These are phyloP conservation scores for Ascoidea rubescens DNA, from an alignment of 805 yeast genomes.

Conservation along the genomic window DNA sequence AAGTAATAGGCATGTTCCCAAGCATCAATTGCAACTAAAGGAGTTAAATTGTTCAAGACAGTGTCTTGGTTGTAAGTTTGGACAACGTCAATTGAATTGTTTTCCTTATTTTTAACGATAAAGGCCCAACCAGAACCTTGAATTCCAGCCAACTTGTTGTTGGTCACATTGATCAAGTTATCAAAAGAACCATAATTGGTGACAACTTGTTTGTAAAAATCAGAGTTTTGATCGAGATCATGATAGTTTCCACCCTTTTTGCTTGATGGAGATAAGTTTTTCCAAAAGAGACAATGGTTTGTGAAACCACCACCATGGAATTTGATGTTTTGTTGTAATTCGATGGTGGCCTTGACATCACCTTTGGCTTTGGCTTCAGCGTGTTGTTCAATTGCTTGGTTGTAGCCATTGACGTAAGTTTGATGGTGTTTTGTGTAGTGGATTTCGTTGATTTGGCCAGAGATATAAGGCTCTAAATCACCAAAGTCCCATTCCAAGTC, in stretches of 20 bases:
- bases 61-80: constrained; percentile 84
- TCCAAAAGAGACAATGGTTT: constrained; percentile 83
- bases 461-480: constrained; percentile 75
- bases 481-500: constrained; percentile 73
- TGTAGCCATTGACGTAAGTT: constrained; percentile 79
- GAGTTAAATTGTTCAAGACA: constrained; percentile 49
- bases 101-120: constrained; percentile 66
- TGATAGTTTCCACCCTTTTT: constrained; percentile 52
- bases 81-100: constrained; percentile 64
- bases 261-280: constrained; percentile 64
- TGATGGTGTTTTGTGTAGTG: constrained; percentile 90
- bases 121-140: constrained; percentile 98
- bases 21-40: constrained; percentile 82
- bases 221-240: constrained; percentile 26
- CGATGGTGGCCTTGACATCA: constrained; percentile 41
- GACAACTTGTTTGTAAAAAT: constrained; percentile 42
- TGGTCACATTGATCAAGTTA: constrained; percentile 46
- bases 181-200: constrained; percentile 65
- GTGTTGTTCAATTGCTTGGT: constrained; percentile 61
- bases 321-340: constrained; percentile 60
- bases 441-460: constrained; percentile 74
- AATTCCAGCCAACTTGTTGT: constrained; percentile 65
- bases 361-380: constrained; percentile 47
- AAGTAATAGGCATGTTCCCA: constrained; percentile 97
- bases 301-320: constrained; percentile 89